Evolutionary conservation across 345 rosid genomes (phyloP), one percentile per base, ranked within the genome.

Genomic region (Nasturtium officinale): DNA sequence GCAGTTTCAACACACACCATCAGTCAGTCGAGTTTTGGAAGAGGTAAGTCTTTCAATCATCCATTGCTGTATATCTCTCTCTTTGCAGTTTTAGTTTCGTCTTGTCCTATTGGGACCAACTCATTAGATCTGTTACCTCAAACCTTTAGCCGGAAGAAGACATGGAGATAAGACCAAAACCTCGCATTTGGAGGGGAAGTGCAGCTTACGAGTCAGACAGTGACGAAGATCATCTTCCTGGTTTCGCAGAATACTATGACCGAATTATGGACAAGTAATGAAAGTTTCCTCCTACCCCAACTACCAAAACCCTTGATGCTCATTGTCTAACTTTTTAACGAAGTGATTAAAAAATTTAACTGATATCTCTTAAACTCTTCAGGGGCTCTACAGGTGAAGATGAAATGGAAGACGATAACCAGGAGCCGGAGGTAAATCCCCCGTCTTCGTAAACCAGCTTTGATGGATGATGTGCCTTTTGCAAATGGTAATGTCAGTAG

Each of bases 121-220:
- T 79, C 58, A 57, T 25, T 46, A 12, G 53, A 60, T 43, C 2
- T 67, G 7, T 55, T 57, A 55, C 47, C 45, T 61, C 9, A 12
- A 59, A 51, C 54, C 20, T 33, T 15, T 47, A 79, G 82, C 59
- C 67, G 50, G 82, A 79, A 59, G 82, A 79, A 29, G 76, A 79
- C 60, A 35, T 79, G 73, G 82, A 79, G 62, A n/a, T 29, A 15
- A 79, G 82, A 61, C 72, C 82, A 61, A 86, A 89, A 58, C 97
- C 79, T 71, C 96, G 97, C 57, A 90, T 95, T 69, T 95, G 98
- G 98, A 84, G 80, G 81, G 80, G 80, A 59, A 84, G 90, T 69
- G 91, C 84, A 15, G 85, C 72, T 71, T 83, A 86, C 77, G 94
- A 83, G 40, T 91, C 98, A 5, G 99, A 91, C 69, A 84, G 80